Percentiles rank a stretch among this genome's conserved stretches.
Evolutionary conservation across 2,329 filamentous ascomycete genomes (phyloP).

Genomic region (Pyricularia pennisetigena): DNA sequence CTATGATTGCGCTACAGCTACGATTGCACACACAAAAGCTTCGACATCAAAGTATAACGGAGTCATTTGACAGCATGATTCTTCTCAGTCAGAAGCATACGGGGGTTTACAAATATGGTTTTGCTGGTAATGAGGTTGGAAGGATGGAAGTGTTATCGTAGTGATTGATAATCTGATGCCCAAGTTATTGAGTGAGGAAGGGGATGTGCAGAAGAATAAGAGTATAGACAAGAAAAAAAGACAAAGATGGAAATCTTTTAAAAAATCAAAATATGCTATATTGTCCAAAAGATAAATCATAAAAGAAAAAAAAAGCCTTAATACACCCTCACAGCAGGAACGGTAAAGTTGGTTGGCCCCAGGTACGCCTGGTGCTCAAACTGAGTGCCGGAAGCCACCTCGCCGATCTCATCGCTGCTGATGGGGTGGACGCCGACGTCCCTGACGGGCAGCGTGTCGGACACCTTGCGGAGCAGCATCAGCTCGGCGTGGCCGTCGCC

Average conservation of each 20-base stretch:
- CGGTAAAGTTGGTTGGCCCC: background rate
- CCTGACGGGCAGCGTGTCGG: background rate
- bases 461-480: background rate
- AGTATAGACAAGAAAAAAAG: too few relatives aligned
- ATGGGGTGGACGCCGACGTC: background rate
- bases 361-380: conserved; percentile 2
- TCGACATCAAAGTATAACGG: too few relatives aligned
- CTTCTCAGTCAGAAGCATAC: too few relatives aligned
- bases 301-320: background rate
- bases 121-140: too few relatives aligned
- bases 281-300: background rate
- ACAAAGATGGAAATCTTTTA: background rate
- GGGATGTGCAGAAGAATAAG: too few relatives aligned
- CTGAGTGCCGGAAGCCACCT: background rate
- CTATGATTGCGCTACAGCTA: too few relatives aligned
- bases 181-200: too few relatives aligned
- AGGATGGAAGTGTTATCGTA: too few relatives aligned
- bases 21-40: too few relatives aligned
- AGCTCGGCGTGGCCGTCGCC: conserved; percentile 1
- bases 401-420: background rate
- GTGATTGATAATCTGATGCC: too few relatives aligned
- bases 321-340: background rate
- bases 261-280: background rate
- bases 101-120: too few relatives aligned
- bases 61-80: too few relatives aligned